phyloP scores from a whole-genome alignment of 2,329 filamentous ascomycete species.

The Sordariomycetes sp. region DNA sequence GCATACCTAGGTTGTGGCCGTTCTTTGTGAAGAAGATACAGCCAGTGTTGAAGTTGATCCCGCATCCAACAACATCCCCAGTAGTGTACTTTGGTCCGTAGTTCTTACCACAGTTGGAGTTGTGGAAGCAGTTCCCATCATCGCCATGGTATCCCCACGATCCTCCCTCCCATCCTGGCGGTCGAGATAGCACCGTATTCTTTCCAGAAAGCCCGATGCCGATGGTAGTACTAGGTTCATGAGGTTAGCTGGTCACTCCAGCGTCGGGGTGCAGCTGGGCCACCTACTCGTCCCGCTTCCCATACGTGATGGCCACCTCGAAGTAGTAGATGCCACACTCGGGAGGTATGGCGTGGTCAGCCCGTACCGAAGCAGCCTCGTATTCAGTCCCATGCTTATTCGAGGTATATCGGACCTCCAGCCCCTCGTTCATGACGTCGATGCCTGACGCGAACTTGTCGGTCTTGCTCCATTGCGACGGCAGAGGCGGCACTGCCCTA shows the following conservation, averaged over 20 bases:
- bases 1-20: conserved; percentile 42
- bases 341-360: conserved; percentile 77
- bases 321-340: conserved; percentile 94
- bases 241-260: background rate
- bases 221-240: conserved; percentile 39
- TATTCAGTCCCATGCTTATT: conserved; percentile 38
- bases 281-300: conserved; percentile 45
- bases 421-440: conserved; percentile 64
- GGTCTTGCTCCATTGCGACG: conserved; percentile 69
- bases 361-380: conserved; percentile 73
- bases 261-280: background rate
- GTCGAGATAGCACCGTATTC: conserved; percentile 39
- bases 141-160: conserved; percentile 63
- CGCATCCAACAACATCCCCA: conserved; percentile 52
- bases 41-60: conserved; percentile 53
- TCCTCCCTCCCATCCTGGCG: conserved; percentile 57
- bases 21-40: conserved; percentile 63
- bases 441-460: conserved; percentile 60
- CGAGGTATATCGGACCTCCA: conserved; percentile 54
- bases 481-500: conserved; percentile 45
- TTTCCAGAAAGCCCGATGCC: conserved; percentile 52
- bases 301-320: conserved; percentile 50
- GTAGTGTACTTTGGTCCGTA: conserved; percentile 47
- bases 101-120: conserved; percentile 42
- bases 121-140: conserved; percentile 51